A percentile compares a stretch with the other conserved stretches of the same genome.
phyloP scores from a whole-genome alignment of 1,284 basidiomycete genomes.

The Cryptococcus amylolentus region DNA sequence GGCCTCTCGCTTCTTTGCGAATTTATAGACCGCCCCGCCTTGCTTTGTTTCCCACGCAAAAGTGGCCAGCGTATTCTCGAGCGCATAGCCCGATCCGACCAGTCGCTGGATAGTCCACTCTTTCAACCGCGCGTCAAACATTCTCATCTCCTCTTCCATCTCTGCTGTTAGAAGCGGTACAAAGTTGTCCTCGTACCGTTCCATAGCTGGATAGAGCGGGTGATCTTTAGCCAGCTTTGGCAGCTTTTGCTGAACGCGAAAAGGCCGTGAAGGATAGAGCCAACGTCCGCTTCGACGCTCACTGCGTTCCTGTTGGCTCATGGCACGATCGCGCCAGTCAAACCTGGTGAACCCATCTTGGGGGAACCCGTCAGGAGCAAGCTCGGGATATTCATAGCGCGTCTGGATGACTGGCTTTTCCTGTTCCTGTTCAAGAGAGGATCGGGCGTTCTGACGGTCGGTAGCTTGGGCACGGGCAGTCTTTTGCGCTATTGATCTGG shows the following conservation, averaged over 20 bases:
- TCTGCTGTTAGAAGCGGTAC: conserved; percentile 61
- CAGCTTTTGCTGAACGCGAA: neutral
- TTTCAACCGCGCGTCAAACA: conserved; percentile 59
- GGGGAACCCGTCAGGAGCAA: conserved; percentile 23
- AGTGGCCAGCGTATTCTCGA: neutral
- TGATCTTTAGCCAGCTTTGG: neutral
- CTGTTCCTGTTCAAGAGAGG: neutral
- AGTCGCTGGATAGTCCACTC: conserved; percentile 63
- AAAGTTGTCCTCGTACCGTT: conserved; percentile 48
- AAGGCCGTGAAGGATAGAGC: neutral
- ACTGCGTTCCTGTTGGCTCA: conserved; percentile 1
- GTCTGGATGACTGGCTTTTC: neutral
- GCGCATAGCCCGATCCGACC: neutral
- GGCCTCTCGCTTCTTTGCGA: neutral
- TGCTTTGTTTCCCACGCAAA: neutral
- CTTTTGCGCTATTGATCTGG: neutral
- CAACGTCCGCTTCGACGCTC: neutral
- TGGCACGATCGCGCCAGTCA: conserved; percentile 29
- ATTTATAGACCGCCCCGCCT: neutral
- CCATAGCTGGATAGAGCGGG: conserved; percentile 46
- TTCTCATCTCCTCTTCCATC: conserved; percentile 59
- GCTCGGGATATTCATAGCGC: neutral
- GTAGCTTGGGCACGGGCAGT: neutral
- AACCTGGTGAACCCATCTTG: conserved; percentile 32
- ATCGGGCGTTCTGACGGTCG: neutral